Conservation (phyloP, 768 basidiomycete genomes). For the Suillus subaureus region DNA sequence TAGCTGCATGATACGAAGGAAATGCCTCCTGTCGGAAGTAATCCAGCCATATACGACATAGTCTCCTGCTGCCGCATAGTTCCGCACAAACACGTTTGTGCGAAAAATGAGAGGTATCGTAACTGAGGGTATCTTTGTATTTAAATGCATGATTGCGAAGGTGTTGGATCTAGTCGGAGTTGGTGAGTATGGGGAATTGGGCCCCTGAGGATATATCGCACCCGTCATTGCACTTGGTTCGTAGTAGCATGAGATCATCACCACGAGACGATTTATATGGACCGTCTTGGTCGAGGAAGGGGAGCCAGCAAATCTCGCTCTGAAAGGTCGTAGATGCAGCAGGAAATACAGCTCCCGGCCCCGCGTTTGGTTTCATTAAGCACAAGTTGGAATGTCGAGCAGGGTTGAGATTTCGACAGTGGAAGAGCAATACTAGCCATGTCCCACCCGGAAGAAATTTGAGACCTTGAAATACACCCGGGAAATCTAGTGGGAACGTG, state of each 20-base stretch:
- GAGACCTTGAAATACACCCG: slow-evolving; percentile 33
- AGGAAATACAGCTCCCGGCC: background rate
- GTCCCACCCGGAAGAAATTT: slow-evolving; percentile 31
- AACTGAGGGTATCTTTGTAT: slow-evolving; percentile 29
- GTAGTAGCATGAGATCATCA: slow-evolving; percentile 30
- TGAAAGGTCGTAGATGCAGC: slow-evolving; percentile 27
- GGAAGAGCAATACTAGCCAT: slow-evolving; percentile 35
- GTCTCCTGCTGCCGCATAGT: slow-evolving; percentile 19
- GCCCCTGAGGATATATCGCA: slow-evolving; percentile 12
- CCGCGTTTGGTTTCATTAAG: slow-evolving; percentile 23
- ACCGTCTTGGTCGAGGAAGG: slow-evolving; percentile 20
- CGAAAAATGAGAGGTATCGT: slow-evolving; percentile 28
- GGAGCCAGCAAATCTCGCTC: slow-evolving; percentile 32
- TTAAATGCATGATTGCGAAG: slow-evolving; percentile 29
- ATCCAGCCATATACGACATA: slow-evolving; percentile 31
- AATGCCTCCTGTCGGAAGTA: slow-evolving; percentile 24
- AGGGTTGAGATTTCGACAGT: slow-evolving; percentile 32
- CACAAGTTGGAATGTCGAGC: slow-evolving; percentile 32
- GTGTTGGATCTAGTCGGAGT: slow-evolving; percentile 8
- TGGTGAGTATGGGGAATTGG: background rate
- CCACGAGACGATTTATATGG: slow-evolving; percentile 35
- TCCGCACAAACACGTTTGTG: slow-evolving; percentile 26
- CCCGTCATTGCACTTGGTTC: slow-evolving; percentile 30
- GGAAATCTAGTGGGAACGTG: slow-evolving; percentile 32
- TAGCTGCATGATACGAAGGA: slow-evolving; percentile 33